A percentile compares a stretch with the other conserved stretches of the same genome.
These are phyloP conservation scores for Acidiella bohemica DNA, from an alignment of 495 filamentous ascomycete species.

Conservation along the genomic window DNA sequence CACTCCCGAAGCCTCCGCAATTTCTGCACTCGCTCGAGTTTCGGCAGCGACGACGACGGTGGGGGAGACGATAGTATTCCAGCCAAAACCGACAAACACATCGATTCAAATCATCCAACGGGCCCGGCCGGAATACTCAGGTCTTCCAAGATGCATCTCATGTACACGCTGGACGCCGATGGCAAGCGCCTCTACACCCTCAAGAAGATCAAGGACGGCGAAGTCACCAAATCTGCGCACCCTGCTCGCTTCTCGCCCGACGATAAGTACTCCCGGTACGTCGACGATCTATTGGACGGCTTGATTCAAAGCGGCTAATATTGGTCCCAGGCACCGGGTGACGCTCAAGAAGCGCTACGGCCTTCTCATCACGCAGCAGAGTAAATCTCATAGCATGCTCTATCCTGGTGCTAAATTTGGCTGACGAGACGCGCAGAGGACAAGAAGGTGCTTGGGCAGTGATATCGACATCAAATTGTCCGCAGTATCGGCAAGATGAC, in stretches of 20 bases:
- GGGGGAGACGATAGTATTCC: no score
- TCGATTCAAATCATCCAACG: no score
- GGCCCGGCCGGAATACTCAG: no score
- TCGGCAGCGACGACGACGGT: conserved; percentile 2
- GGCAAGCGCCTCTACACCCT: conserved; percentile 85
- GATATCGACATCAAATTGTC: background rate
- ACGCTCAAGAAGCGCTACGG: conserved; percentile 86
- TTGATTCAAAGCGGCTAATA: no score
- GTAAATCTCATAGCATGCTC: conserved; percentile 29
- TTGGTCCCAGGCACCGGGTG: conserved; percentile 78
- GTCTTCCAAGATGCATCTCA: conserved; percentile 70
- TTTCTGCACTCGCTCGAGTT: no score
- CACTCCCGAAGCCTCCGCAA: no score
- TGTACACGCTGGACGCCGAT: conserved; percentile 65
- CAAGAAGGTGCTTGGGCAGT: conserved; percentile 22
- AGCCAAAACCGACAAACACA: no score
- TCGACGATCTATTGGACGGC: no score
- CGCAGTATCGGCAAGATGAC: no score
- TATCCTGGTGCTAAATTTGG: background rate
- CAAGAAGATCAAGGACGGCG: conserved; percentile 61
- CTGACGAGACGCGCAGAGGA: conserved; percentile 17
- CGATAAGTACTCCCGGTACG: conserved; percentile 85
- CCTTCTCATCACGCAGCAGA: conserved; percentile 59
- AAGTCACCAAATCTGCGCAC: conserved; percentile 90
- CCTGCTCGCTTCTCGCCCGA: conserved; percentile 94